Percentiles rank a stretch among this genome's conserved stretches.
phyloP scores from a whole-genome alignment of 2,329 filamentous ascomycete species.

The Ophiognomonia clavigignenti-juglandacearum region DNA sequence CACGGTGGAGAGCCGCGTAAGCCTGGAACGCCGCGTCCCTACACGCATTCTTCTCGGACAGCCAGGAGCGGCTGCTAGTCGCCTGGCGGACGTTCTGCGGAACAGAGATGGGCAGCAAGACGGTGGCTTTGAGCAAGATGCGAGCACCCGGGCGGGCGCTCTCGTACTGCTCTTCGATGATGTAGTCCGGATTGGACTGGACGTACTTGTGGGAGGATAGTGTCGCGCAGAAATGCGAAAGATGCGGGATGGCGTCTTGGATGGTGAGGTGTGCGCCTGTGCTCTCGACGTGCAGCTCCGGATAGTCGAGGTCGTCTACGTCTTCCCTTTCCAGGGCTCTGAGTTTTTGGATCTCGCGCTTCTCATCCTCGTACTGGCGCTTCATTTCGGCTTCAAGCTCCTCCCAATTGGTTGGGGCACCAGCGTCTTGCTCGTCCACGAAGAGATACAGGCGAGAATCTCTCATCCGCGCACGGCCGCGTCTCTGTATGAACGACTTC shows the following conservation, averaged over 20 bases:
- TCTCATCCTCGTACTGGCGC: conserved; percentile 60
- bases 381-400: conserved; percentile 70
- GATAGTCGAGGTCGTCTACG: conserved; percentile 22
- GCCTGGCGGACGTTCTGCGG: conserved; percentile 54
- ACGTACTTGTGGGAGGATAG: conserved; percentile 55
- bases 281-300: conserved; percentile 31
- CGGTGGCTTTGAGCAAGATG: conserved; percentile 46
- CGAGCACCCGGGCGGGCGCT: conserved; percentile 18
- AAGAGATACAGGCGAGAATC: conserved; percentile 48
- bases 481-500: conserved; percentile 56
- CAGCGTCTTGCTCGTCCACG: conserved; percentile 25
- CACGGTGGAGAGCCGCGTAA: conserved; percentile 64
- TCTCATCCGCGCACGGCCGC: conserved; percentile 46
- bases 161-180: conserved; percentile 37
- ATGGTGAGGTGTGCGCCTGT: conserved; percentile 64
- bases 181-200: conserved; percentile 64
- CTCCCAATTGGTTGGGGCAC: conserved; percentile 49
- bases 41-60: conserved; percentile 64
- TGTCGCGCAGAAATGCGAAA: conserved; percentile 74
- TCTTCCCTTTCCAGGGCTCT: conserved; percentile 47
- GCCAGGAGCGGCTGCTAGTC: conserved; percentile 54
- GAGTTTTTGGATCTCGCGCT: conserved; percentile 43
- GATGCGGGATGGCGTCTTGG: conserved; percentile 68
- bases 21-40: conserved; percentile 83
- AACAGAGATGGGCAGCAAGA: conserved; percentile 67